phyloP scores from a whole-genome alignment of 352 stramenopile genomes.

The Pythium inflatum region DNA sequence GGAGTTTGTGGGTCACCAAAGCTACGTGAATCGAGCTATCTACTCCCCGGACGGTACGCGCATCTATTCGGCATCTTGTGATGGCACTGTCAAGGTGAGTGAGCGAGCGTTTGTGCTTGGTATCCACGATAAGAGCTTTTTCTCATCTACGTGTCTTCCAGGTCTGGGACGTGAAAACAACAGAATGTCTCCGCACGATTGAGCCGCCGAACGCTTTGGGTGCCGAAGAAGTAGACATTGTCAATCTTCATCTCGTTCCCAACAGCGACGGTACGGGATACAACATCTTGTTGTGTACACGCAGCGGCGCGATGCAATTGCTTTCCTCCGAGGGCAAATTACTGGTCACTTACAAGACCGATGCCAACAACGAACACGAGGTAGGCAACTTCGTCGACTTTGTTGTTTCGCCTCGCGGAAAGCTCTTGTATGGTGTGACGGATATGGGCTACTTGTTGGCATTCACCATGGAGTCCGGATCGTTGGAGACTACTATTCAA shows the following conservation, averaged over 20 bases:
- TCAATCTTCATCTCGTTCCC: constrained; percentile 70
- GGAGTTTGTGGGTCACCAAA: constrained; percentile 92
- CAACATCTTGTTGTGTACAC: constrained; percentile 88
- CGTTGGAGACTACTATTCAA: constrained; percentile 78
- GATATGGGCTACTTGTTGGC: constrained; percentile 84
- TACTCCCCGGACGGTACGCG: constrained; percentile 71
- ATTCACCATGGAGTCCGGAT: constrained; percentile 59
- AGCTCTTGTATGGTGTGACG: constrained; percentile 87
- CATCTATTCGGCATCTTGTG: constrained; percentile 88
- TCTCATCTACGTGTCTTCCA: constrained; percentile 14
- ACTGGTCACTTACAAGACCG: constrained; percentile 66
- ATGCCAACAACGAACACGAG: constrained; percentile 62
- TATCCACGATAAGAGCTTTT: not conserved
- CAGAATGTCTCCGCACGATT: constrained; percentile 81
- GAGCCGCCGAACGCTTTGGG: constrained; percentile 51
- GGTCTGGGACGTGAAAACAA: constrained; percentile 88
- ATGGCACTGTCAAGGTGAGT: constrained; percentile 89
- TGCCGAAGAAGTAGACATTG: constrained; percentile 76
- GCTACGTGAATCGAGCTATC: constrained; percentile 91
- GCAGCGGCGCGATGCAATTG: constrained; percentile 79
- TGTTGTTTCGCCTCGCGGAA: constrained; percentile 75
- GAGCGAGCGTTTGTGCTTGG: too few relatives aligned
- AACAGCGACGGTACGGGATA: constrained; percentile 44
- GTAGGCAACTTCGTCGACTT: constrained; percentile 89
- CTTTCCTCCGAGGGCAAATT: constrained; percentile 72